A percentile compares a stretch with the other conserved stretches of the same genome.
phyloP scores from a whole-genome alignment of 2,329 filamentous ascomycete genomes.

The Pseudocercospora fuligena region DNA sequence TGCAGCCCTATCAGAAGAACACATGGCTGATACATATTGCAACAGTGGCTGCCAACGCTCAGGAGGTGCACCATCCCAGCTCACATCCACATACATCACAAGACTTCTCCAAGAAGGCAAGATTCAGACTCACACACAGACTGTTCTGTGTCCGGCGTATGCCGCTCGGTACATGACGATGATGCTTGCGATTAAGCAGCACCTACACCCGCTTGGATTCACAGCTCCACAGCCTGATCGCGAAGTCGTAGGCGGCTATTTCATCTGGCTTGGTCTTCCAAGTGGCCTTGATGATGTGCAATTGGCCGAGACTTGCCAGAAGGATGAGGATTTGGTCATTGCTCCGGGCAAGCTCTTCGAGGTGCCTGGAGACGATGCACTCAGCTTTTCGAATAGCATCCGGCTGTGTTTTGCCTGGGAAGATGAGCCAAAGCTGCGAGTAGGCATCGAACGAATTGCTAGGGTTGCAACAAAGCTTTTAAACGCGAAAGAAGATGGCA shows the following conservation, averaged over 20 bases:
- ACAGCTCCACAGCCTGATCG: conserved; percentile 49
- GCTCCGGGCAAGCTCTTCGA: conserved; percentile 73
- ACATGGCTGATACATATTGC: conserved; percentile 19
- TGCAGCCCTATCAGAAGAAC: neutral
- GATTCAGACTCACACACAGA: conserved; percentile 59
- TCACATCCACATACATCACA: conserved; percentile 62
- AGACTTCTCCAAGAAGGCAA: conserved; percentile 58
- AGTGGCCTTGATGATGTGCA: conserved; percentile 56
- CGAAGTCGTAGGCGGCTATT: conserved; percentile 76
- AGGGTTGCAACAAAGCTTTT: conserved; percentile 50
- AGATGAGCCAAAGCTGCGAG: conserved; percentile 66
- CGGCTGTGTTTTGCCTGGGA: conserved; percentile 77
- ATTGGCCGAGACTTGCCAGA: conserved; percentile 62
- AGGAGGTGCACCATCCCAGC: conserved; percentile 64
- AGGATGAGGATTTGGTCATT: conserved; percentile 69
- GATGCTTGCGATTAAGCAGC: conserved; percentile 61
- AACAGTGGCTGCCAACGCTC: conserved; percentile 58
- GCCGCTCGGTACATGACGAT: conserved; percentile 59
- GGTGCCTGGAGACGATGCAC: conserved; percentile 52
- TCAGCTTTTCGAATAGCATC: conserved; percentile 62
- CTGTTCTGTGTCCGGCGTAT: conserved; percentile 62
- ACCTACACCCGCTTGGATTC: conserved; percentile 69
- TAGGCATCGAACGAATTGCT: conserved; percentile 70
- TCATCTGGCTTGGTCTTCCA: conserved; percentile 77
- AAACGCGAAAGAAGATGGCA: conserved; percentile 14